Conservation (phyloP, 345 rosid species). For the Boechera retrofracta region DNA sequence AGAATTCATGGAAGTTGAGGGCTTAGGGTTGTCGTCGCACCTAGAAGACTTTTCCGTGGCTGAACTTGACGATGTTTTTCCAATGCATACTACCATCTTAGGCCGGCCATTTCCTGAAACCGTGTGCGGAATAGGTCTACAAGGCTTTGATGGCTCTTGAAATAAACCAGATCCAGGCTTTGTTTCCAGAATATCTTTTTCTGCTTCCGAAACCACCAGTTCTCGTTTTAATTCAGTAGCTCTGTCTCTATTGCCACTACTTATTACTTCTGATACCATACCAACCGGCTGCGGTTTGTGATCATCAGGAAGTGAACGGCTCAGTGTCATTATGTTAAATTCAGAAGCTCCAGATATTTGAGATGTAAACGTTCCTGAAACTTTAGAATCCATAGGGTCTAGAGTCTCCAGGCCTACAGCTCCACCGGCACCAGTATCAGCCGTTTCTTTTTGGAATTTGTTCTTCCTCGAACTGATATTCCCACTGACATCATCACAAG, state of each 20-base stretch:
- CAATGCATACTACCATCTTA: slow-evolving; percentile 54
- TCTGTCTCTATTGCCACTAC: slow-evolving; percentile 48
- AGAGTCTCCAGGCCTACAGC: slow-evolving; percentile 43
- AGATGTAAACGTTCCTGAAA: slow-evolving; percentile 39
- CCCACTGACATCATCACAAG: slow-evolving; percentile 44
- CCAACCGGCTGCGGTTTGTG: slow-evolving; percentile 49
- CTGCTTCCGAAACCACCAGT: slow-evolving; percentile 47
- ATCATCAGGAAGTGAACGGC: slow-evolving; percentile 50
- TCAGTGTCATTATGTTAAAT: slow-evolving; percentile 39
- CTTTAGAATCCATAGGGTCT: slow-evolving; percentile 48
- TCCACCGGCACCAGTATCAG: slow-evolving; percentile 45
- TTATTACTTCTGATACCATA: slow-evolving; percentile 51
- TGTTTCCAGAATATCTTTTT: slow-evolving; percentile 48
- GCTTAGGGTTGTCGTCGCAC: slow-evolving; percentile 51
- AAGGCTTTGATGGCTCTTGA: slow-evolving; percentile 52
- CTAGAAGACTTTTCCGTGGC: slow-evolving; percentile 49
- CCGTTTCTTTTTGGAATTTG: slow-evolving; percentile 50
- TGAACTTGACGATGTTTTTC: slow-evolving; percentile 56
- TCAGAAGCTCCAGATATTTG: slow-evolving; percentile 48
- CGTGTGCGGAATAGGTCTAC: slow-evolving; percentile 46
- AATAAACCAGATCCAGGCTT: slow-evolving; percentile 47
- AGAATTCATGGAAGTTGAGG: slow-evolving; percentile 53
- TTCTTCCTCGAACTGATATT: slow-evolving; percentile 41
- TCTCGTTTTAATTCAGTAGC: slow-evolving; percentile 52
- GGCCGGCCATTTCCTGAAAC: slow-evolving; percentile 46